Conservation (phyloP, 1,284 basidiomycete species). For the Cutaneotrichosporon dermatis region DNA sequence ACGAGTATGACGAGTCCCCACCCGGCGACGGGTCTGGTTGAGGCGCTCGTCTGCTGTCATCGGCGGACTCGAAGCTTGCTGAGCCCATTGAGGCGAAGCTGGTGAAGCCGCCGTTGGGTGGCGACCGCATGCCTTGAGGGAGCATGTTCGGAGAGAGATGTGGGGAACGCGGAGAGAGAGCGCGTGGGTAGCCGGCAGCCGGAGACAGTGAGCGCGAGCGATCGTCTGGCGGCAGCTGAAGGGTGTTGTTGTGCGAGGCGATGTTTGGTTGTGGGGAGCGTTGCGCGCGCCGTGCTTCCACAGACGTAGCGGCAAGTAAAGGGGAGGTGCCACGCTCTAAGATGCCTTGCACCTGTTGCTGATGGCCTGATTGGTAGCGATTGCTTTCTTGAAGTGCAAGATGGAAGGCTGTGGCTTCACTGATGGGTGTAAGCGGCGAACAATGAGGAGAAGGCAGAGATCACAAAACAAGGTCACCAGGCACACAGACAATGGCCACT, state of each 20-base stretch:
- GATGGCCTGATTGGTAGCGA: background rate
- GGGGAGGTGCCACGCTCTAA: background rate
- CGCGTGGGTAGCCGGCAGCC: too few species aligned
- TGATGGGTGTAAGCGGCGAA: background rate
- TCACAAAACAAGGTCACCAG: background rate
- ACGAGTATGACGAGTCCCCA: too few species aligned
- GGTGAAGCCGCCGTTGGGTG: background rate
- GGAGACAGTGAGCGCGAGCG: too few species aligned
- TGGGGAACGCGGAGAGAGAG: too few species aligned
- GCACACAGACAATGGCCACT: slow-evolving; percentile 1
- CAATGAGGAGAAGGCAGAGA: background rate
- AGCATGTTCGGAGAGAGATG: background rate
- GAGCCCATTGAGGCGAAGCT: too few species aligned
- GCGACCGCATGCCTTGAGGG: background rate
- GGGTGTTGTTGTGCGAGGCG: too few species aligned
- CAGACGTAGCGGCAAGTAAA: background rate
- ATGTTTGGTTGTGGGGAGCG: too few species aligned
- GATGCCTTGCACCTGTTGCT: background rate
- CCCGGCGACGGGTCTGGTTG: too few species aligned
- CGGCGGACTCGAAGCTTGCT: too few species aligned
- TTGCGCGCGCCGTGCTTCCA: background rate
- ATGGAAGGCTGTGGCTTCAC: background rate
- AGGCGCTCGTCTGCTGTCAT: too few species aligned
- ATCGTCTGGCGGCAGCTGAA: too few species aligned
- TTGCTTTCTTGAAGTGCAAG: background rate